phyloP scores from a whole-genome alignment of 345 rosid genomes.

The Salix udensis region DNA sequence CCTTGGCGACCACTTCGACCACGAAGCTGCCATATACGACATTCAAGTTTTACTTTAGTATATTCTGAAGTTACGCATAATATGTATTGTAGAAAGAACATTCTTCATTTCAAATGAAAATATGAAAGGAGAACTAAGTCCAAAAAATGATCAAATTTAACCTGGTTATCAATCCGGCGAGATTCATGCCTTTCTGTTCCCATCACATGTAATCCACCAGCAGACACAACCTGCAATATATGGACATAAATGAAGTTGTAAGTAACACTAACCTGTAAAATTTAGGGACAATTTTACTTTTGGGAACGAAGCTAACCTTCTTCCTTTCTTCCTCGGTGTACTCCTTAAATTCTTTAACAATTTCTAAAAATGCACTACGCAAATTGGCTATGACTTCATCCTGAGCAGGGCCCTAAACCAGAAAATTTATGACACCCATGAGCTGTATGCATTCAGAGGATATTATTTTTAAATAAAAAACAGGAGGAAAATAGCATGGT shows the following conservation, averaged over 20 bases:
- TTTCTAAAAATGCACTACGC: constrained; percentile 67
- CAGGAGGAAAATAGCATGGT: neutral
- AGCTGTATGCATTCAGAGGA: neutral
- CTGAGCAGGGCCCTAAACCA: constrained; percentile 75
- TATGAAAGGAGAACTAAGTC: neutral
- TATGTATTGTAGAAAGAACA: neutral
- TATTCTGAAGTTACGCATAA: neutral
- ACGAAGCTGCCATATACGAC: constrained; percentile 53
- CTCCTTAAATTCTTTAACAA: constrained; percentile 68
- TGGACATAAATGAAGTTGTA: constrained; percentile 15
- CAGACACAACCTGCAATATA: constrained; percentile 66
- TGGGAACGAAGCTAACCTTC: constrained; percentile 41
- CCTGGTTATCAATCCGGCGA: constrained; percentile 93
- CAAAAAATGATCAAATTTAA: constrained; percentile 14
- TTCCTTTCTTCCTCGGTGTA: constrained; percentile 86
- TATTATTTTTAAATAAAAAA: neutral
- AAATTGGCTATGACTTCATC: constrained; percentile 84
- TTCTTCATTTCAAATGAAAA: neutral
- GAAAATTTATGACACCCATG: neutral
- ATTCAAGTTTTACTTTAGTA: constrained; percentile 10
- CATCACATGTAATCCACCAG: constrained; percentile 95
- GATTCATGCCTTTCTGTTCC: constrained; percentile 97
- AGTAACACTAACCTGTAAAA: constrained; percentile 10
- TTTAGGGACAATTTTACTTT: constrained; percentile 8
- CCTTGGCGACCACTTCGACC: constrained; percentile 97